Evolutionary conservation across 164 flowering plant species (phyloP).

Genomic region (Berberis thunbergii): DNA sequence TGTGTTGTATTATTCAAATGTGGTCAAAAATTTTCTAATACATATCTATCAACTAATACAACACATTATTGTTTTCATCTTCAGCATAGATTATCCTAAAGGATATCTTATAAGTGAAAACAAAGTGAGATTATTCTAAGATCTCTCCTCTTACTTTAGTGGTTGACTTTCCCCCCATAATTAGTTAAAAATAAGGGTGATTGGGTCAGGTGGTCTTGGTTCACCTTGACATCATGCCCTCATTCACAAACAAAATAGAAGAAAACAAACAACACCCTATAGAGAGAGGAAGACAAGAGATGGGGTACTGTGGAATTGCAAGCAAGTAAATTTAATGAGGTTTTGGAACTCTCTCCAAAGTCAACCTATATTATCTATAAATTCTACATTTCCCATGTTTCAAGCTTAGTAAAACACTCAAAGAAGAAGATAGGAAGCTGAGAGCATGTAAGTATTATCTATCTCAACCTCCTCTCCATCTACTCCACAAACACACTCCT

Average conservation of each 20-base stretch:
- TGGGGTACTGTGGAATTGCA: background rate
- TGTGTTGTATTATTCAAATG: too few relatives aligned
- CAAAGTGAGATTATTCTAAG: background rate
- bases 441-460: background rate
- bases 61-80: too few relatives aligned
- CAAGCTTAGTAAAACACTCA: background rate
- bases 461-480: slow-evolving; percentile 11
- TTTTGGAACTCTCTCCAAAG: slow-evolving; percentile 14
- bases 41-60: too few relatives aligned
- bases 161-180: slow-evolving; percentile 8
- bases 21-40: too few relatives aligned
- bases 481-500: slow-evolving; percentile 1
- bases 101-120: background rate
- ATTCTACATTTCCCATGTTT: background rate
- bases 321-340: slow-evolving; percentile 4
- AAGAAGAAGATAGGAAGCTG: background rate
- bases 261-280: background rate
- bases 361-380: slow-evolving; percentile 9
- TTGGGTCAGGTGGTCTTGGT: slow-evolving; percentile 15
- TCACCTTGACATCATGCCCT: slow-evolving; percentile 5
- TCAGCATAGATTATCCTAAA: too few relatives aligned
- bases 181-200: background rate
- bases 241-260: background rate
- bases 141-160: slow-evolving; percentile 6
- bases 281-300: slow-evolving; percentile 2